Evolutionary conservation across 1,139 yeast species (phyloP).

Genomic region (Debaryomyces singareniensis): DNA sequence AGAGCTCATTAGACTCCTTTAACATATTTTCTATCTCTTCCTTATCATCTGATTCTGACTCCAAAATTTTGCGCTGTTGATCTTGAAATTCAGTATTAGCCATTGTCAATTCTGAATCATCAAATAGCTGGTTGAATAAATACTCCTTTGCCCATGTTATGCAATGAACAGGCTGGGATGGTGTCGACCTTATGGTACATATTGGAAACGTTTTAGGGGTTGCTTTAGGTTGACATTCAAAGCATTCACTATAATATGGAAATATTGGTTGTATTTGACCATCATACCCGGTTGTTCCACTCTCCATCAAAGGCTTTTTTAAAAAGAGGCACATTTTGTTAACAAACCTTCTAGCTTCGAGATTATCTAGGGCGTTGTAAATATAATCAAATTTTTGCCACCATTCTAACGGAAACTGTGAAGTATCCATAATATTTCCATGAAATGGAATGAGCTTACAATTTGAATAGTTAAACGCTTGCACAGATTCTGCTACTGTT

Average conservation of each 20-base stretch:
- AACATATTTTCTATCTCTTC: conserved; percentile 64
- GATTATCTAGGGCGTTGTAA: conserved; percentile 88
- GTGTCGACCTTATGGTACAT: conserved; percentile 94
- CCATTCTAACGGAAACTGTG: conserved; percentile 70
- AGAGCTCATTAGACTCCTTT: conserved; percentile 71
- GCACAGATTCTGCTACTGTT: conserved; percentile 80
- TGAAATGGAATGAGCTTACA: conserved; percentile 74
- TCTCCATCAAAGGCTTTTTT: conserved; percentile 75
- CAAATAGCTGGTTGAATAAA: conserved; percentile 76
- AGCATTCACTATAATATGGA: conserved; percentile 83
- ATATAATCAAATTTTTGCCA: conserved; percentile 72
- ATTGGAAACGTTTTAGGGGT: conserved; percentile 92
- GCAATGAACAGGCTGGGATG: conserved; percentile 93
- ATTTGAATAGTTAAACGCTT: conserved; percentile 61
- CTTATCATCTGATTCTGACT: conserved; percentile 49
- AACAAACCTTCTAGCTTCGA: conserved; percentile 88
- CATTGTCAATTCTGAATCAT: conserved; percentile 28
- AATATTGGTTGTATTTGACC: conserved; percentile 92
- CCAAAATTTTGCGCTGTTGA: conserved; percentile 28
- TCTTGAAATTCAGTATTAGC: conserved; percentile 17
- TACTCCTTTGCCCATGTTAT: conserved; percentile 97
- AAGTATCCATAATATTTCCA: conserved; percentile 80
- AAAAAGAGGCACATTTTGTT: conserved; percentile 75
- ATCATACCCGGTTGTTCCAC: conserved; percentile 91
- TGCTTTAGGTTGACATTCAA: conserved; percentile 82